These are phyloP conservation scores for Entrophospora sp. DNA, from an alignment of 192 early-diverging fungal species.

Conservation along the genomic window DNA sequence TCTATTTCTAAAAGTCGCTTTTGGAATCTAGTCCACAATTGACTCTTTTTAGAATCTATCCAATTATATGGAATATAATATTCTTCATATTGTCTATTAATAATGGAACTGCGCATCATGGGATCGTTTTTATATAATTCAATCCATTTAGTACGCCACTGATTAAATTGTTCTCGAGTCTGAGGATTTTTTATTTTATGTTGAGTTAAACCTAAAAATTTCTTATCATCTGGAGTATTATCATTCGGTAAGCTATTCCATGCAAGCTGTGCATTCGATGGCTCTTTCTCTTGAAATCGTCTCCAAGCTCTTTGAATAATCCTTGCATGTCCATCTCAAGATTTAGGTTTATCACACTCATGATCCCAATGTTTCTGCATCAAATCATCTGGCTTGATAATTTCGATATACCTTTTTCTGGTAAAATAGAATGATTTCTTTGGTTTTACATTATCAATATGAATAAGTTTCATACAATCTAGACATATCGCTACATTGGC, in stretches of 20 bases:
- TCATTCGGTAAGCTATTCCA: conserved; percentile 4
- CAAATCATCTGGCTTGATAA: neutral
- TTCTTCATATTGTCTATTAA: neutral
- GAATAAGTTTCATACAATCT: neutral
- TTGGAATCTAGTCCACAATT: neutral
- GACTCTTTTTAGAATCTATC: neutral
- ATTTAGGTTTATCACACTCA: neutral
- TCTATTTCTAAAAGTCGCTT: neutral
- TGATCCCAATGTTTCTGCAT: neutral
- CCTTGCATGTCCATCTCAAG: neutral
- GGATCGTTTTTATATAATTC: neutral
- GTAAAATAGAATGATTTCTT: neutral
- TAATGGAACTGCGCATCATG: neutral
- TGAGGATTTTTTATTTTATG: conserved; percentile 3
- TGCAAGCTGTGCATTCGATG: conserved; percentile 7
- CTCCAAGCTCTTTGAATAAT: neutral
- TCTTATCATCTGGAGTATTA: conserved; percentile 9
- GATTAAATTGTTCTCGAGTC: neutral
- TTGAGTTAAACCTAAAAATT: neutral
- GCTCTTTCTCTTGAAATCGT: neutral
- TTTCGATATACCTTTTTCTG: neutral
- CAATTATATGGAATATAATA: conserved; percentile 1
- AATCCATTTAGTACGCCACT: neutral
- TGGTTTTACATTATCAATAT: neutral
- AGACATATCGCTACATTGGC: neutral